A percentile compares a stretch with the other conserved stretches of the same genome.
Evolutionary conservation across 129 eudicot species (phyloP).

Genomic region (Apium graveolens): DNA sequence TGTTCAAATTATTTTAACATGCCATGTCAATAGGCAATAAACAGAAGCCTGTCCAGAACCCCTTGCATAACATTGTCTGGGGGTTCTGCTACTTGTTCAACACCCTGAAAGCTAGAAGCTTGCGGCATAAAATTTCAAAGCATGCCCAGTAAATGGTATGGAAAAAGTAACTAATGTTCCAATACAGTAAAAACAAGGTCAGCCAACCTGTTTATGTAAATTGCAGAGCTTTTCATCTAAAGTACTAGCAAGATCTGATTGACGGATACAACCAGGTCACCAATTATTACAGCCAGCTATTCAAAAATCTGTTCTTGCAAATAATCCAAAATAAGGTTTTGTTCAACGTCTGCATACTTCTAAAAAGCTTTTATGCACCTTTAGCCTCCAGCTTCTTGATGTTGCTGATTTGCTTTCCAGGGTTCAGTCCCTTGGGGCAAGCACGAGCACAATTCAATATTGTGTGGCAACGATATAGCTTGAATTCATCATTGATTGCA

Average conservation of each 20-base stretch:
- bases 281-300: conserved; percentile 2
- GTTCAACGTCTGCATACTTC: not conserved
- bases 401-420: conserved; percentile 79
- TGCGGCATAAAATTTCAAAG: not conserved
- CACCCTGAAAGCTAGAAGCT: not conserved
- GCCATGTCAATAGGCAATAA: not conserved
- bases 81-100: not conserved
- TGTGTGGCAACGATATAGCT: conserved; percentile 89
- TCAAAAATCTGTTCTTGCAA: conserved; percentile 9
- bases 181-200: conserved; percentile 1
- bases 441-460: conserved; percentile 87
- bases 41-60: not conserved
- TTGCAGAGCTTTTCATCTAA: not conserved
- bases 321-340: not conserved
- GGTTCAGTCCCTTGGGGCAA: conserved; percentile 97
- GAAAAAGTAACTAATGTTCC: not conserved
- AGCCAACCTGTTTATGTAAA: conserved; percentile 4
- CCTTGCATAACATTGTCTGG: not conserved
- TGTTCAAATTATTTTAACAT: not conserved
- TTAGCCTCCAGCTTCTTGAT: conserved; percentile 68
- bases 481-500: conserved; percentile 82
- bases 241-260: not conserved
- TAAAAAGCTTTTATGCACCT: conserved; percentile 1
- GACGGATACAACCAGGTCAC: not conserved
- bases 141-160: not conserved